These are phyloP conservation scores for Bryoglossum gracile DNA, from an alignment of 495 filamentous ascomycete genomes.

Conservation along the genomic window DNA sequence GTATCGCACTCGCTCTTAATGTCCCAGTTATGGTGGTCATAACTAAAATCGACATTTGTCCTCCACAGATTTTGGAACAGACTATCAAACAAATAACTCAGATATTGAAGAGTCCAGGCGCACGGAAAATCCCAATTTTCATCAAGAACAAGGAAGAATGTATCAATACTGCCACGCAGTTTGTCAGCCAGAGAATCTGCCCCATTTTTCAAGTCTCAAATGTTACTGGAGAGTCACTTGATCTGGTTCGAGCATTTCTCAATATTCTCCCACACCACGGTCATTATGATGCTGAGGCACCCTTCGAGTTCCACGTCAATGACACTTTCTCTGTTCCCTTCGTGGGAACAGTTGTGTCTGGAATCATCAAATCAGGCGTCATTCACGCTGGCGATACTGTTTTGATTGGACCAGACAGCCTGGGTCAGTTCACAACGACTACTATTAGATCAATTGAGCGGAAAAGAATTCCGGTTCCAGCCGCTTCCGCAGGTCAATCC, in stretches of 20 bases:
- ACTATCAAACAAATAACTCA: conserved; percentile 87
- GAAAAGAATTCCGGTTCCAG: conserved; percentile 86
- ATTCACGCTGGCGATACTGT: conserved; percentile 88
- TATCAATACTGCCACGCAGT: conserved; percentile 91
- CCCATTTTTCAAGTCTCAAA: conserved; percentile 98
- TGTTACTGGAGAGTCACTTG: conserved; percentile 61
- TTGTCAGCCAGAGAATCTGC: conserved; percentile 90
- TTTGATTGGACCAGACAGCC: conserved; percentile 81
- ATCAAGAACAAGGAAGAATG: conserved; percentile 87
- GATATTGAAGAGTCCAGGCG: conserved; percentile 89
- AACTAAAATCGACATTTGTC: conserved; percentile 98
- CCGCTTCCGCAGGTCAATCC: conserved; percentile 84
- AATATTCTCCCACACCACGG: conserved; percentile 96
- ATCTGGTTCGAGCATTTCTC: conserved; percentile 76
- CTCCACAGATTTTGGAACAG: conserved; percentile 89
- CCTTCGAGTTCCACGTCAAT: conserved; percentile 95
- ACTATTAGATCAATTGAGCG: conserved; percentile 89
- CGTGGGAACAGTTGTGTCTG: conserved; percentile 91
- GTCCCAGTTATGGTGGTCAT: conserved; percentile 98
- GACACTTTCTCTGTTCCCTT: conserved; percentile 99
- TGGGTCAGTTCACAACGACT: conserved; percentile 87
- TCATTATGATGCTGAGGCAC: conserved; percentile 77
- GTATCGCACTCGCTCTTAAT: conserved; percentile 89
- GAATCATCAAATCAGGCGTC: conserved; percentile 81
- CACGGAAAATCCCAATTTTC: conserved; percentile 95